A percentile compares a stretch with the other conserved stretches of the same genome.
Conservation (phyloP, 2,329 filamentous ascomycete species). For the Hymenotorrendiella dingleyae region DNA sequence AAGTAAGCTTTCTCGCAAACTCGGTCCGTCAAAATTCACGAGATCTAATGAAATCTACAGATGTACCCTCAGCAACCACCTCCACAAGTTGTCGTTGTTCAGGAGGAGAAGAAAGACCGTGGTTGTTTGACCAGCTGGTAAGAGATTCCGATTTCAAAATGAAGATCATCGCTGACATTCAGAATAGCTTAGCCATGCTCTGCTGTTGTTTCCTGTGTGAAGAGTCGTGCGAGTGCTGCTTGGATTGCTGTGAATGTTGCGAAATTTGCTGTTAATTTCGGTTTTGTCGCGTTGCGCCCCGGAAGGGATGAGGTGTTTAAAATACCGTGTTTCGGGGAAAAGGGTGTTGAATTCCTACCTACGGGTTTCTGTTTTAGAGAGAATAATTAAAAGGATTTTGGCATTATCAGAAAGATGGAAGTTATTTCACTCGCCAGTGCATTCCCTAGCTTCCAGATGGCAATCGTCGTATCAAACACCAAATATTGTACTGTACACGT, state of each 20-base stretch:
- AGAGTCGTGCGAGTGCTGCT: constrained; percentile 5
- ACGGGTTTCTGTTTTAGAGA: no score
- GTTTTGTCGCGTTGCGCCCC: no score
- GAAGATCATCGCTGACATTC: background rate
- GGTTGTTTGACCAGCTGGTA: constrained; percentile 4
- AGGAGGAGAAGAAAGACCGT: constrained; percentile 3
- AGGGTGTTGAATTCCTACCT: no score
- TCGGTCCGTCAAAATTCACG: background rate
- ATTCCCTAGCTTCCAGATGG: no score
- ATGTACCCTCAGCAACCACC: constrained; percentile 3
- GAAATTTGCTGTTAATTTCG: constrained; percentile 4
- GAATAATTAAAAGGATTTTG: no score
- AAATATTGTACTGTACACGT: no score
- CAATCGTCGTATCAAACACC: no score
- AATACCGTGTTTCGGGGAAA: no score
- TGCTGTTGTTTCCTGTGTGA: constrained; percentile 6
- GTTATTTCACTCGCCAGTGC: no score
- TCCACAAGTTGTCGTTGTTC: background rate
- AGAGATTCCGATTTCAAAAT: no score
- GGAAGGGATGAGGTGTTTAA: background rate
- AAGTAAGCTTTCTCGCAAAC: background rate
- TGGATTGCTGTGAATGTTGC: constrained; percentile 2
- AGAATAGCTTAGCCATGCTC: background rate
- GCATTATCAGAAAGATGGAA: no score
- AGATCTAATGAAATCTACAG: background rate